Evolutionary conservation across 2,329 filamentous ascomycete genomes (phyloP).

Genomic region (Chaetomium globosum): DNA sequence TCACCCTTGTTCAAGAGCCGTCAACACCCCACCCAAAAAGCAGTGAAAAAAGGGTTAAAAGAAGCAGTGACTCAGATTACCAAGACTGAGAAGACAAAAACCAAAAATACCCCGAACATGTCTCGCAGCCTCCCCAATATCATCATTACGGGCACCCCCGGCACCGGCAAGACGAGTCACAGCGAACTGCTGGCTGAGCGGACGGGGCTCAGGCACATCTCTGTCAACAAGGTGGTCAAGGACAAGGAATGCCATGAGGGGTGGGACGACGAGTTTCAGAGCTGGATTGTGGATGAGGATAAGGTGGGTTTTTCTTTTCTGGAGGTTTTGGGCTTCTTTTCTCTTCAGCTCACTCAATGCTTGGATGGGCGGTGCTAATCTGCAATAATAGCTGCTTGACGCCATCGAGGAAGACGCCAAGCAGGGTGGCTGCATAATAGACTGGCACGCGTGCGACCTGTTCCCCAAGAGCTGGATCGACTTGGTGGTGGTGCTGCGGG

Average conservation of each 20-base stretch:
- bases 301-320: constrained; percentile 61
- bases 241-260: constrained; percentile 84
- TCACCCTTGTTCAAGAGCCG: constrained; percentile 1
- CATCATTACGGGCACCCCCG: constrained; percentile 91
- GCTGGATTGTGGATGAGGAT: constrained; percentile 95
- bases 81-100: not conserved
- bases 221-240: constrained; percentile 90
- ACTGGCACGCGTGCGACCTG: constrained; percentile 97
- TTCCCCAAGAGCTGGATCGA: constrained; percentile 95
- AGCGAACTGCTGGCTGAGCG: constrained; percentile 77
- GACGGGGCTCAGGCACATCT: constrained; percentile 78
- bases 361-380: constrained; percentile 22
- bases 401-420: constrained; percentile 80
- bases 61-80: not conserved
- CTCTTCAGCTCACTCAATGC: not conserved
- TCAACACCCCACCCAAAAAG: not conserved
- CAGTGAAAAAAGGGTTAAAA: not conserved
- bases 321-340: not conserved
- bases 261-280: constrained; percentile 81
- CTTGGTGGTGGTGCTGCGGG: constrained; percentile 86
- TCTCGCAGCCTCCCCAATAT: constrained; percentile 74
- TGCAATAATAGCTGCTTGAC: constrained; percentile 69
- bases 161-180: constrained; percentile 93
- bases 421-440: constrained; percentile 82
- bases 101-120: constrained; percentile 36